These are phyloP conservation scores for Sugiyamaella marilandica DNA, from an alignment of 805 yeast species.

Conservation along the genomic window DNA sequence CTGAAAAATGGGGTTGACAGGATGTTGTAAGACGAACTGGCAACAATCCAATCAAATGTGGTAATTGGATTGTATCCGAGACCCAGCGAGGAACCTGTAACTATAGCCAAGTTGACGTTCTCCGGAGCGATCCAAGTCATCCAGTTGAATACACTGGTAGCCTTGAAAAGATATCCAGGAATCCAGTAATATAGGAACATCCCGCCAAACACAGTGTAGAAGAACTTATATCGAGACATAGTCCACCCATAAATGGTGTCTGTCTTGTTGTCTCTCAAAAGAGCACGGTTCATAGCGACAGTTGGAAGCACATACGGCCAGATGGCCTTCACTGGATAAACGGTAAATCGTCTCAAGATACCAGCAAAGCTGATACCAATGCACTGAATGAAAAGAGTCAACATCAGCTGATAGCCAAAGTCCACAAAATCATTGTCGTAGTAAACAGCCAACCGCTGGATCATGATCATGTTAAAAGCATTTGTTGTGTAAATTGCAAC, in stretches of 20 bases:
- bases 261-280: constrained; percentile 28
- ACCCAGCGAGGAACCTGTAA: constrained; percentile 51
- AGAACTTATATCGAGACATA: constrained; percentile 49
- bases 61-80: constrained; percentile 45
- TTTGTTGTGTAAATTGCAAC: constrained; percentile 32
- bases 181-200: constrained; percentile 61
- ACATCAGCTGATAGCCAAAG: constrained; percentile 42
- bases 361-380: constrained; percentile 53
- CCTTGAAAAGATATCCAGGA: constrained; percentile 62
- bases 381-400: constrained; percentile 47
- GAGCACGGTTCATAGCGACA: constrained; percentile 48
- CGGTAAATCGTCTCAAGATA: constrained; percentile 47
- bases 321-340: constrained; percentile 41
- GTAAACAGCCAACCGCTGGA: constrained; percentile 31
- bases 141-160: constrained; percentile 61
- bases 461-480: constrained; percentile 19
- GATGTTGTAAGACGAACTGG: constrained; percentile 32
- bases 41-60: constrained; percentile 43
- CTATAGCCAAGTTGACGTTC: constrained; percentile 53
- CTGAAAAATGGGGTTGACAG: constrained; percentile 41
- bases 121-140: constrained; percentile 52
- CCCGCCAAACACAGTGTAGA: constrained; percentile 38
- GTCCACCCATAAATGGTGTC: constrained; percentile 53
- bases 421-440: constrained; percentile 32
- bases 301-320: constrained; percentile 56